Conservation (phyloP, 192 early-diverging fungal genomes). For the Backusella tarrabulga region DNA sequence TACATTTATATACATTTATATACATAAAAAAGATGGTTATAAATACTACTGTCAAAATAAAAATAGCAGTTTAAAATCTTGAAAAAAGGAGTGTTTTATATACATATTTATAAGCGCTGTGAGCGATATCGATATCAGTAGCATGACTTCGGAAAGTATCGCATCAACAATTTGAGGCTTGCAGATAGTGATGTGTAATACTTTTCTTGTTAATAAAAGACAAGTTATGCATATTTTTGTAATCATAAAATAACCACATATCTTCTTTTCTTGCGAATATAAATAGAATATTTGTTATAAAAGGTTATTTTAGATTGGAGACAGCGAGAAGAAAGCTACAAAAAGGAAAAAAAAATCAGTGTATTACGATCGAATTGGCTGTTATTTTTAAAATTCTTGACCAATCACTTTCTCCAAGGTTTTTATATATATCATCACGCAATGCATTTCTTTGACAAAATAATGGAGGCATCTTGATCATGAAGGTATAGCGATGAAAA, state of each 20-base stretch:
- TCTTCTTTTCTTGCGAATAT: background rate
- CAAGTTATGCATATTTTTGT: background rate
- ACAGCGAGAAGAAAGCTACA: background rate
- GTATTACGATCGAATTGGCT: constrained; percentile 30
- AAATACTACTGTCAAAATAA: background rate
- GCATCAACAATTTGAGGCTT: background rate
- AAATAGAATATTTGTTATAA: background rate
- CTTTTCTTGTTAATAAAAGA: background rate
- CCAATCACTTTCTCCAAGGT: constrained; percentile 92
- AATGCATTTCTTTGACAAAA: background rate
- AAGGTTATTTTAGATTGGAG: constrained; percentile 1
- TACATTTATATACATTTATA: background rate
- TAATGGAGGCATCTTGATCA: too few relatives aligned
- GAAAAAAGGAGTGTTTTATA: background rate
- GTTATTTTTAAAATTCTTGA: constrained; percentile 70
- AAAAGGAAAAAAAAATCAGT: background rate
- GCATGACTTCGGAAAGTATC: constrained; percentile 1
- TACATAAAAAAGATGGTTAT: background rate
- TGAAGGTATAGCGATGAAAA: too few relatives aligned
- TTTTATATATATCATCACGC: constrained; percentile 90
- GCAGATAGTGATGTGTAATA: background rate
- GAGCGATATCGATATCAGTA: background rate
- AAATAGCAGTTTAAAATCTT: background rate
- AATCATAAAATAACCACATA: background rate
- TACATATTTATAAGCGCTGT: background rate